Base-by-base conservation (phyloP, 306 rosid species). In the Canavalia ensiformis region DNA sequence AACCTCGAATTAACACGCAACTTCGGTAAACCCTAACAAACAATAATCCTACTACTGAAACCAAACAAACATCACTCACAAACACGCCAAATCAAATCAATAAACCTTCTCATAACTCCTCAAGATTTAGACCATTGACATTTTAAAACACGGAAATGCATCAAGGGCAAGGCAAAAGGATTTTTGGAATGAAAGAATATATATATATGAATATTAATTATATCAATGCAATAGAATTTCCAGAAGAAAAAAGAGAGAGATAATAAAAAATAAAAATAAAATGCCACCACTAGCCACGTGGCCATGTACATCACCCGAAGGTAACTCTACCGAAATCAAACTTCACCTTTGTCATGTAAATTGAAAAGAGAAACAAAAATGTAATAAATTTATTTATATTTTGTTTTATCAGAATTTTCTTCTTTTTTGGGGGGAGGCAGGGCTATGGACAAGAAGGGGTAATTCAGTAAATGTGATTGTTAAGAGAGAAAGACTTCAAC, bases 401-500 rank as follows among this genome's bases (percentile, higher is more conserved):
- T 39, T 69, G 9, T 37, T 51, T 55, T 64, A 75, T 37, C 29
- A 70, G 7, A 45, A 31, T 56, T 74, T 59, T 68, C 67, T 78
- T 49, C 84, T 75, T 71, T 47, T 72, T 56, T 7, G 30, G 71
- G 86, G 30, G 71, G 86, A 86, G 88, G 87, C 85, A 46, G 4
- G 76, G 75, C 52, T 77, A 72, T 80, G 12, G 55, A 52, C 4
- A 84, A 52, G 25, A 58, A 29, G 10, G 9, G 75, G 54, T 8
- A 67, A 67, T 39, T 65, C 0, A 12, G 75, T 67, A 47, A 75
- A 7, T 2, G 2, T 39, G 35, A 2, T 33, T 35, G 45, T 57
- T 83, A 95, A 11, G 94, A 86, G n/a, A 93, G 86, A 28, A 78
- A 88, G 42, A 91, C 97, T 81, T 93, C 89, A 49, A 95, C 94